Evolutionary conservation across 208 protist species (phyloP).

Genomic region (Angomonas deanei): DNA sequence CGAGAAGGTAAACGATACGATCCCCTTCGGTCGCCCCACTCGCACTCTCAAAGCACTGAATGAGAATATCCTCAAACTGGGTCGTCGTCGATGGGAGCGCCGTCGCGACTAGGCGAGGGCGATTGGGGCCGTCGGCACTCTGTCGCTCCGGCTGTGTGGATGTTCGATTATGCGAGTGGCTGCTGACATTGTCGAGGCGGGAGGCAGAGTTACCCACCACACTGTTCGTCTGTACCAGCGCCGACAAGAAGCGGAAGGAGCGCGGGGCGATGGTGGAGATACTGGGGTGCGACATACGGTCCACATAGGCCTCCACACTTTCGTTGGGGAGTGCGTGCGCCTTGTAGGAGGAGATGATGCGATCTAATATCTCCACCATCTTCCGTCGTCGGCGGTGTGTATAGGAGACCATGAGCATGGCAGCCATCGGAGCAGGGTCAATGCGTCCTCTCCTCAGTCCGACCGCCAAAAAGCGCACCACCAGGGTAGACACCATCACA

Average conservation of each 20-base stretch:
- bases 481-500: constrained; percentile 8
- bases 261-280: not conserved
- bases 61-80: constrained; percentile 5
- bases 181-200: too few species aligned
- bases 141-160: too few species aligned
- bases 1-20: not conserved
- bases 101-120: not conserved
- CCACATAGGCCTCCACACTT: too few species aligned
- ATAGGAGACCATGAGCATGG: constrained; percentile 15
- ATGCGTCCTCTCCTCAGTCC: constrained; percentile 7
- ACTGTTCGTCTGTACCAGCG: not conserved
- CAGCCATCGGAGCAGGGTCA: constrained; percentile 8
- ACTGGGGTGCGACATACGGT: too few species aligned
- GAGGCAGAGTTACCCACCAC: too few species aligned
- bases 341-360: not conserved
- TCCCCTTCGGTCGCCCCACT: not conserved
- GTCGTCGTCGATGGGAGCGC: not conserved
- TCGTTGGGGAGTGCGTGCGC: too few species aligned
- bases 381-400: constrained; percentile 13
- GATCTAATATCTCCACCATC: constrained; percentile 5
- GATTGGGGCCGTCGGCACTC: too few species aligned
- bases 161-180: too few species aligned
- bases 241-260: not conserved
- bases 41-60: constrained; percentile 2
- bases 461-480: constrained; percentile 10